These are phyloP conservation scores for Aspergillus bridgeri DNA, from an alignment of 495 filamentous ascomycete genomes.

Conservation along the genomic window DNA sequence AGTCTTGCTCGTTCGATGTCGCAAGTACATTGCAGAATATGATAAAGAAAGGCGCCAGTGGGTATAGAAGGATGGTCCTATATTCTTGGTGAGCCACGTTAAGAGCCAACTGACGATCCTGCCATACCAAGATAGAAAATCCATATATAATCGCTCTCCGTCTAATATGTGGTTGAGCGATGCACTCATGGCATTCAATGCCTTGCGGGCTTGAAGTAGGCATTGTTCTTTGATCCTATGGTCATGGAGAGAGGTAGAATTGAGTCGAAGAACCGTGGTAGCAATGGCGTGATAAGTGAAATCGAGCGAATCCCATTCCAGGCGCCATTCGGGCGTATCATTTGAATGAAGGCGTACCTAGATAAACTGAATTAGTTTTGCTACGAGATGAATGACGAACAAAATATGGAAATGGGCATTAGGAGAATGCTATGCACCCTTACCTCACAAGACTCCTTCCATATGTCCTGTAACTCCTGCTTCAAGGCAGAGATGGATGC, in stretches of 20 bases:
- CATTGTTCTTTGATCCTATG: neutral
- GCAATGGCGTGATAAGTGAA: slow-evolving; percentile 4
- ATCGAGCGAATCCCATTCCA: slow-evolving; percentile 2
- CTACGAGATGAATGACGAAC: too few species aligned
- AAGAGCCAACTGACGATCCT: neutral
- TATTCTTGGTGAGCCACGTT: neutral
- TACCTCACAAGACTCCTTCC: slow-evolving; percentile 2
- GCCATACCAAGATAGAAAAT: slow-evolving; percentile 31
- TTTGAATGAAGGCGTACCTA: neutral
- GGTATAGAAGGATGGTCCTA: slow-evolving; percentile 33
- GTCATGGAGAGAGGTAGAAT: slow-evolving; percentile 1
- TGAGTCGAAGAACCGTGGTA: neutral
- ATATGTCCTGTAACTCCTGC: neutral
- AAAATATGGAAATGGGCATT: neutral
- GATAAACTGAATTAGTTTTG: neutral
- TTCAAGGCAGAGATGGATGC: neutral
- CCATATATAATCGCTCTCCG: slow-evolving; percentile 16
- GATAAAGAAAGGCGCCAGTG: slow-evolving; percentile 31
- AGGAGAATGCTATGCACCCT: neutral
- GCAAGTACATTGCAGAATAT: slow-evolving; percentile 35
- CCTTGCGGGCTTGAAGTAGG: neutral
- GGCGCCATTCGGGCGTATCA: neutral
- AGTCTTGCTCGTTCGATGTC: slow-evolving; percentile 29
- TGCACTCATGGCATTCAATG: neutral
- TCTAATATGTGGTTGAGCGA: neutral